Evolutionary conservation across 2,329 filamentous ascomycete species (phyloP), one percentile per base, ranked within the genome.

Genomic region (Alternaria infectoria): DNA sequence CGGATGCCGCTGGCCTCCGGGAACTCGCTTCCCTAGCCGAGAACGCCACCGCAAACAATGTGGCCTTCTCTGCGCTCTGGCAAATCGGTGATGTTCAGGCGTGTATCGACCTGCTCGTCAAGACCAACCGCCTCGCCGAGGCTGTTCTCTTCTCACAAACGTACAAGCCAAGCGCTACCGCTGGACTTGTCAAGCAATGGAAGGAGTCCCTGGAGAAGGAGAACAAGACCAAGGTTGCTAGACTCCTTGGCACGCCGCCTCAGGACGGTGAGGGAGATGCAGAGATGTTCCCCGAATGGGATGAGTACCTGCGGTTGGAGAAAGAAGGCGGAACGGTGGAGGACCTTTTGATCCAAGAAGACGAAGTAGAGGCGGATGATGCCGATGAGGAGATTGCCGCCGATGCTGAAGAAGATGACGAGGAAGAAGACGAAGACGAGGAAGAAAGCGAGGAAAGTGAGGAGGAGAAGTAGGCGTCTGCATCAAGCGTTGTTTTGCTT

Each of bases 241-340:
- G 95, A 82, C 85, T 93, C 54, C 87, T 99, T 57, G 95, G 92
- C 64, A 86, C 93, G 0, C 96, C 96, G 0, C 91, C 89, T 13
- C 61, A 61, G 9, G 92, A 93, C 63, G 82, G 81, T 3, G 85
- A 86, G 64, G 83, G 84, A 7, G 87, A 89, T 64, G 91, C 91
- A 44, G 94, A 97, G 3, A 86, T 99, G 71, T 99, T 99, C 83
- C 95, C 95, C 0, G 93, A 97, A 75, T 99, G 96, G 96, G 92
- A 97, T 5, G 91, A 96, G 80, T 97, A 93, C 84, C 78, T 98
- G 71, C 86, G 87, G 75, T 78, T 97, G 66, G 96, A 98, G 83
- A 87, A 86, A 62, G 90, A 93, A 72, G 91, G 91, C 4, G 85
- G 84, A 4, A 78, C 81, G 54, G 81, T 81, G 32, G 80, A 80